Conservation (phyloP, 768 basidiomycete genomes). For the Saitozyma podzolica region DNA sequence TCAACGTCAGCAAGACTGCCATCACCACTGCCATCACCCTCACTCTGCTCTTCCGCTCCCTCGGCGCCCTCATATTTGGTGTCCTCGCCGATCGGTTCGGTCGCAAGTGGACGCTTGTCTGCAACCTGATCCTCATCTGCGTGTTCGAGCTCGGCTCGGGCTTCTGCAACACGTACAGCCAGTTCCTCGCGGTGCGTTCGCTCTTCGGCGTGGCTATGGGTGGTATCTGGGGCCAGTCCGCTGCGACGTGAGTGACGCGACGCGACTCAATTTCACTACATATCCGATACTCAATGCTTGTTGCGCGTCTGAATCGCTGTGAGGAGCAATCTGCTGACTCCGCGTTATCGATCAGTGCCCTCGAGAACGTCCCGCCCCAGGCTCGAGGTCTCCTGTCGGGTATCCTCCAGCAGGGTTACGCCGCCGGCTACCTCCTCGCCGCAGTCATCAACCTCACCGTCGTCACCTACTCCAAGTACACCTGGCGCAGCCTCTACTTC, state of each 20-base stretch:
- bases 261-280: too few species aligned
- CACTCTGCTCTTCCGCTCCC: conserved; percentile 85
- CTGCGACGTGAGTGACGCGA: conserved; percentile 41
- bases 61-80: conserved; percentile 69
- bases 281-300: too few species aligned
- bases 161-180: conserved; percentile 71
- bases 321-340: too few species aligned
- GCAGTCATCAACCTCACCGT: conserved; percentile 74
- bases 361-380: conserved; percentile 86
- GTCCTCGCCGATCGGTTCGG: conserved; percentile 84
- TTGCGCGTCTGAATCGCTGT: too few species aligned
- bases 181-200: conserved; percentile 73
- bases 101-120: conserved; percentile 76
- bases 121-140: conserved; percentile 64
- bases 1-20: conserved; percentile 25
- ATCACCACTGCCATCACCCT: conserved; percentile 66
- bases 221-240: conserved; percentile 75
- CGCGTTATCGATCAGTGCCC: conserved; percentile 26
- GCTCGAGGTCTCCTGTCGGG: conserved; percentile 82
- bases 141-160: conserved; percentile 75
- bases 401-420: conserved; percentile 78
- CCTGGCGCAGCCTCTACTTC: conserved; percentile 84
- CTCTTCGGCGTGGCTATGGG: conserved; percentile 65
- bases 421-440: conserved; percentile 79
- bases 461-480: conserved; percentile 53